Conservation (phyloP, 768 basidiomycete species). For the Boletales sp. region DNA sequence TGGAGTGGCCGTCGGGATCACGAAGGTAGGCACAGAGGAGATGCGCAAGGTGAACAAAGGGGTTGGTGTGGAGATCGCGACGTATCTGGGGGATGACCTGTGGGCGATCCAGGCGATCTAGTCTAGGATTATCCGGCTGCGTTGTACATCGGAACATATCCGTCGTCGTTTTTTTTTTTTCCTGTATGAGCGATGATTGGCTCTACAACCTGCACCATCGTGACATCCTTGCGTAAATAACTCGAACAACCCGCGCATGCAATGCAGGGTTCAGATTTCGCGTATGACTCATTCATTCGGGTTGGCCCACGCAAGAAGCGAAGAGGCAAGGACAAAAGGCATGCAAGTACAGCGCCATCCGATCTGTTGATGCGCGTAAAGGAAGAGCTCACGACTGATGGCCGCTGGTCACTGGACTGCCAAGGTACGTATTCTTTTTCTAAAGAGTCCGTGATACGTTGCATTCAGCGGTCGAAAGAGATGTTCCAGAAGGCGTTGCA, state of each 20-base stretch:
- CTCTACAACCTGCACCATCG: not conserved
- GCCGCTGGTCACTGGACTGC: constrained; percentile 54
- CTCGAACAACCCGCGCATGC: no score
- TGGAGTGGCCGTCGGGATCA: constrained; percentile 81
- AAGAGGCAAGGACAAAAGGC: constrained; percentile 30
- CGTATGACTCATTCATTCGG: constrained; percentile 48
- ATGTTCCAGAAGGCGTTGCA: constrained; percentile 34
- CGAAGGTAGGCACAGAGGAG: constrained; percentile 81
- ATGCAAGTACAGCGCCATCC: constrained; percentile 30
- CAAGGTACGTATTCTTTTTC: constrained; percentile 43
- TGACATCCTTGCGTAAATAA: no score
- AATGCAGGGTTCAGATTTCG: constrained; percentile 22
- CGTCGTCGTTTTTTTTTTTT: no score
- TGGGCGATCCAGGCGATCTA: constrained; percentile 70
- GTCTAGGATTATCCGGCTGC: not conserved
- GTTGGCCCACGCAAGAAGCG: constrained; percentile 53
- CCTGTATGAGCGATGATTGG: not conserved
- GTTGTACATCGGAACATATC: not conserved
- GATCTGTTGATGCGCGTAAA: constrained; percentile 40
- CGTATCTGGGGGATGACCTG: constrained; percentile 84
- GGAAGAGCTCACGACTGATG: constrained; percentile 42
- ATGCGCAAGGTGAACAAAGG: constrained; percentile 89
- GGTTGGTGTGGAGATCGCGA: constrained; percentile 83
- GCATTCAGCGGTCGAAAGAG: constrained; percentile 23
- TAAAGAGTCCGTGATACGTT: constrained; percentile 9